Evolutionary conservation across 768 basidiomycete species (phyloP), one percentile per base, ranked within the genome.

Genomic region (Thelephora ganbajun): DNA sequence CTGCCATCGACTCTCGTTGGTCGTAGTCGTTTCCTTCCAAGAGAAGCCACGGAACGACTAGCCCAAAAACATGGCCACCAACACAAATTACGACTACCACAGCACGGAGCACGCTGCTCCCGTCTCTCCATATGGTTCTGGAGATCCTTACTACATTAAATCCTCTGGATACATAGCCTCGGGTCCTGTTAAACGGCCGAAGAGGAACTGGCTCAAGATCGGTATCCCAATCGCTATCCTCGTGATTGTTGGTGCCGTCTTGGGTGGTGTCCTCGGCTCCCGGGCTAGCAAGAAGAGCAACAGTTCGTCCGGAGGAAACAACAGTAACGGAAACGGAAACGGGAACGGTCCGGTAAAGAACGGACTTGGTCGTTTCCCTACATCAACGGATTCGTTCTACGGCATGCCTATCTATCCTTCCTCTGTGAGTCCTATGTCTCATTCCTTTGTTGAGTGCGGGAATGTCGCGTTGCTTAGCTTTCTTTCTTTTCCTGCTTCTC

Each of bases 401-500:
- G 72, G 83, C 68, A 70, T 89, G 48, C 93, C 93, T 0, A 59
- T 92, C 22, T 94, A 93, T 61, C 88, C 91, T 5, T 81, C 87
- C 16, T 87, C 87, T 5, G 92, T 93, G 51, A 68, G 88, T 30
- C 26, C 9, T 30, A 9, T 30, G n/a, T n/a, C n/a, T n/a, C n/a
- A n/a, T 30, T 9, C 26, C 4, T 30, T 30, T 9, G 9, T 30
- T 9, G 9, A 30, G 9, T 30, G 26, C 26, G 26, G 26, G 26
- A 30, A 30, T 30, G 9, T 30, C 9, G 26, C 26, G 5, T 4
- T 30, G 26, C 26, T 30, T 30, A 30, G 26, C 4, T 76, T 19
- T 49, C 26, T 39, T 47, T 47, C 34, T 9, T 16, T 4, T 30
- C 44, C 19, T 44, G 41, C 4, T 2, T 34, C 30, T 4, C 33